Base-by-base conservation (phyloP, 768 basidiomycete genomes). In the Kwoniella mangroviensis region DNA sequence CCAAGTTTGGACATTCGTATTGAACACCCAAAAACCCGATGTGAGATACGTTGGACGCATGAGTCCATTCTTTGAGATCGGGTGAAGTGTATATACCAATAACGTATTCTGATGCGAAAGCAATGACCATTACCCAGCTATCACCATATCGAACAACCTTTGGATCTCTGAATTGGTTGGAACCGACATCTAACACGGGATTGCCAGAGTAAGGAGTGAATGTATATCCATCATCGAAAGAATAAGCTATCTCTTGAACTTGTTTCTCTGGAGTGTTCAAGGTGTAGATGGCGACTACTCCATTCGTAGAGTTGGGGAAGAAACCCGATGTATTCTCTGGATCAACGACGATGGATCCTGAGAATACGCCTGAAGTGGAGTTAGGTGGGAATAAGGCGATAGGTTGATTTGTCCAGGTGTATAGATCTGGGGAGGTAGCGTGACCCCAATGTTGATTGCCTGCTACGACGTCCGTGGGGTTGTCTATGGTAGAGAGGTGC, bases 391-490 rank as follows among this genome's bases (percentile, higher is more conserved):
- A 76, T 21, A 82, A 65, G 1, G 81, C 79, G 51, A 82, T 78
- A 6, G 79, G 78, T 58, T 78, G 77, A 41, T 77, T 79, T 22
- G 63, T 69, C 81, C 81, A 82, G 61, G 69, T 45, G 51, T 79
- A 80, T 4, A 82, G 72, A 62, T 82, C 80, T 3, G 56, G 22
- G 5, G 77, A 77, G 19, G 79, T 82, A 1, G 80, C 80, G 63
- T 82, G 81, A 26, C 78, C 80, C 81, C 81, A 82, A 52, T 75
- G 73, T 63, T 80, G 78, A 67, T 81, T 82, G 1, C 75, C 78
- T 1, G 77, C 78, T 34, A 76, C 72, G 34, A 75, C 5, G 5
- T 62, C 75, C 17, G 73, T 75, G 22, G 75, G 78, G 59, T 75
- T 75, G 65, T 76, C 73, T 74, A 45, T 1, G 26, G 10, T 17